Evolutionary conservation across 2,329 filamentous ascomycete species (phyloP).

Genomic region (Proliferodiscus dingleyae): DNA sequence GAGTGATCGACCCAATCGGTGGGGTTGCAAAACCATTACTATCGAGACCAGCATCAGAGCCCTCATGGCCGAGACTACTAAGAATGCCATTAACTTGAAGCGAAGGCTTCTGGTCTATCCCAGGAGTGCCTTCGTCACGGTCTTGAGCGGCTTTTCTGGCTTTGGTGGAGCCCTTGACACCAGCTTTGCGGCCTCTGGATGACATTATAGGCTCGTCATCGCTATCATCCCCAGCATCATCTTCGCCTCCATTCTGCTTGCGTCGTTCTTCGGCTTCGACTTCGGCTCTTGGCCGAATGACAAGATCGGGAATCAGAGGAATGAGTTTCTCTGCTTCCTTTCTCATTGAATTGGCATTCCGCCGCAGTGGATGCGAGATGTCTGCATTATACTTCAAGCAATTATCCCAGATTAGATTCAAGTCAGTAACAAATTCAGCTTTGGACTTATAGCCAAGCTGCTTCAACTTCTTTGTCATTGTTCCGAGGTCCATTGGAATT

Average conservation of each 20-base stretch:
- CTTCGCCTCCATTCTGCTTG: constrained; percentile 78
- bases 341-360: constrained; percentile 93
- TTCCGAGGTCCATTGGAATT: constrained; percentile 94
- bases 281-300: constrained; percentile 84
- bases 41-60: constrained; percentile 70
- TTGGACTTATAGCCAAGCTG: constrained; percentile 78
- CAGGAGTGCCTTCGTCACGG: constrained; percentile 74
- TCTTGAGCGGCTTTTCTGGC: constrained; percentile 70
- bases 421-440: constrained; percentile 86
- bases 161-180: constrained; percentile 60
- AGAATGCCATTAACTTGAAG: constrained; percentile 62
- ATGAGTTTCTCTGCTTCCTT: constrained; percentile 97
- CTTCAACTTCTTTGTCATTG: constrained; percentile 97
- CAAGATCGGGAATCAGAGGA: constrained; percentile 87
- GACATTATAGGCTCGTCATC: constrained; percentile 99
- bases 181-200: constrained; percentile 83
- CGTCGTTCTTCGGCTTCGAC: constrained; percentile 84
- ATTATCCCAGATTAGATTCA: constrained; percentile 96
- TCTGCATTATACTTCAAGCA: constrained; percentile 95
- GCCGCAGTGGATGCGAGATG: constrained; percentile 77
- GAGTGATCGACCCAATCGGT: constrained; percentile 69
- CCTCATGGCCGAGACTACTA: constrained; percentile 55
- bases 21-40: constrained; percentile 86
- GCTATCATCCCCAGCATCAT: constrained; percentile 82
- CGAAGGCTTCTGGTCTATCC: constrained; percentile 67